Base-by-base conservation (phyloP, 2,329 filamentous ascomycete genomes). In the Clarireedia paspali region DNA sequence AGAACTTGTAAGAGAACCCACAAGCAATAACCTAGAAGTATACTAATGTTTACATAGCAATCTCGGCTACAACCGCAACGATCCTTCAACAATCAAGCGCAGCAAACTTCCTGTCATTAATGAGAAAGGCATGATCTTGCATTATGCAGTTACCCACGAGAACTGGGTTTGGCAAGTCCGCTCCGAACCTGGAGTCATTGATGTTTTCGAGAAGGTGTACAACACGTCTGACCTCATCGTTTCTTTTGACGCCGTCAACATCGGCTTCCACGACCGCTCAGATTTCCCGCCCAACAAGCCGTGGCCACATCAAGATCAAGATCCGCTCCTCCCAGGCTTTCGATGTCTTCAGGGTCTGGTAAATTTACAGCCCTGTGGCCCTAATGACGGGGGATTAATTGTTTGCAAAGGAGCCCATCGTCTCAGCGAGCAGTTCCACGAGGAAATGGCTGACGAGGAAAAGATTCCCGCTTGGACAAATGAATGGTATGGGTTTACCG, bases 191-290 rank as follows among this genome's bases (percentile, higher is more conserved):
- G 70, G 69, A 0, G 71, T 74, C 0, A 59, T 73, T 2, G 63
- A 60, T 0, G 68, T 69, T 1, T 77, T 76, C 48, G 70, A 68
- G 30, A 72, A 69, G 56, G 62, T 76, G 2, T 75, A 71, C 55
- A 67, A 67, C 3, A 73, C 71, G 10, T 60, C 72, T 17, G 69
- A 77, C 30, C 63, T 77, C 12, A 68, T 76, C 46, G 74, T 75
- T 2, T 75, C 73, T 0, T 77, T 77, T 57, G 75, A 77, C 57
- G 70, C 68, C 2, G 61, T 76, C 47, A 76, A 76, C 58, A 68
- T 75, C 49, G 27, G 26, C 2, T 55, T 53, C 39, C 54, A 53
- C 49, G 42, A 70, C 50, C 57, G 50, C 27, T 58, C 47, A 42
- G 57, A 62, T 38, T 30, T 54, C 24, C 42, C 50, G 2, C 30